phyloP scores from a whole-genome alignment of 331 rosid species.

The Stylosanthes scabra region DNA sequence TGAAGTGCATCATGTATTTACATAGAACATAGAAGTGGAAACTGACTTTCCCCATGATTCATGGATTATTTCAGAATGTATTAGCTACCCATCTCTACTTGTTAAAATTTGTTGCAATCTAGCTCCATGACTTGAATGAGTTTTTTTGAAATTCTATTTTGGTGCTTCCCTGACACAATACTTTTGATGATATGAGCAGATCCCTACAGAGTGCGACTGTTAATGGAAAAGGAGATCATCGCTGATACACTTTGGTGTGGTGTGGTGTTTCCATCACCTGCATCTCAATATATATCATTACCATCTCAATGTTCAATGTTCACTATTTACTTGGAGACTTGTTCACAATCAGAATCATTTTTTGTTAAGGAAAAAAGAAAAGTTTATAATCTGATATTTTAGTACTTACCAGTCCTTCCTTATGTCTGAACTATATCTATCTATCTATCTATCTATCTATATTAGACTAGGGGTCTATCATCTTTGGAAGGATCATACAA shows the following conservation, averaged over 20 bases:
- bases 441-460: too few species aligned
- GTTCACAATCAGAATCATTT: conserved; percentile 29
- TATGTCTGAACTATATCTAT: conserved; percentile 13
- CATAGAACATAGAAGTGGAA: background rate
- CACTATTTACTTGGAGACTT: conserved; percentile 2
- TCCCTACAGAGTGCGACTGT: conserved; percentile 41
- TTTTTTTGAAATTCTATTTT: background rate
- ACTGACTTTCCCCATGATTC: background rate
- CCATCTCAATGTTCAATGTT: conserved; percentile 7
- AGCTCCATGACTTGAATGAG: background rate
- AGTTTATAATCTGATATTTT: conserved; percentile 24
- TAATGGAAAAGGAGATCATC: conserved; percentile 53
- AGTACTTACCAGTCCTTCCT: conserved; percentile 32
- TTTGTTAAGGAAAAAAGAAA: background rate
- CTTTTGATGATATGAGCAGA: conserved; percentile 49
- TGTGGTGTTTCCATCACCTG: conserved; percentile 34
- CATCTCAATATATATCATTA: conserved; percentile 13
- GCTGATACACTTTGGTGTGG: conserved; percentile 39
- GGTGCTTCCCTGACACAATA: conserved; percentile 16
- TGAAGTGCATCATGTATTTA: background rate
- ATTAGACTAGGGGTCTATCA: conserved; percentile 24
- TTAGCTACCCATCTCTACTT: background rate
- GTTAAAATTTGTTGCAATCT: conserved; percentile 8
- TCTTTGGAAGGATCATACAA: conserved; percentile 44
- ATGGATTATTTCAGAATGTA: background rate